A percentile compares a stretch with the other conserved stretches of the same genome.
Evolutionary conservation across 345 rosid genomes (phyloP).

Genomic region (Pistacia integerrima): DNA sequence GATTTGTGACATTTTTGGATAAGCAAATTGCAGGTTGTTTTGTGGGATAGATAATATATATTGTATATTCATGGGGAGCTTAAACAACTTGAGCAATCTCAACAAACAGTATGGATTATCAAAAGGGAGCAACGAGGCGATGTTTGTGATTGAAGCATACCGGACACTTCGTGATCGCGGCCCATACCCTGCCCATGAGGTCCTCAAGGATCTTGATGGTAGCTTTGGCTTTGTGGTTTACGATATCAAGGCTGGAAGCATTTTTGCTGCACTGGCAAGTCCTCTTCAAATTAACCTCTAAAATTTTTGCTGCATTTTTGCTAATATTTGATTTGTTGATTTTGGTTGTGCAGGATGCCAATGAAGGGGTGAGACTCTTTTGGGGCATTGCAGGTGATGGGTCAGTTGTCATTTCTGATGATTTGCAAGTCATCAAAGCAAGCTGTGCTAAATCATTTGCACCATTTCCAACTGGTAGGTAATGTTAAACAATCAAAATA

Average conservation of each 20-base stretch:
- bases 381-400: constrained; percentile 79
- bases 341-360: constrained; percentile 42
- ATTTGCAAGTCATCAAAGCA: constrained; percentile 51
- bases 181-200: constrained; percentile 76
- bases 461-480: constrained; percentile 56
- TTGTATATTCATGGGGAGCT: constrained; percentile 63
- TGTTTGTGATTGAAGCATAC: constrained; percentile 67
- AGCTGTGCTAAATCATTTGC: constrained; percentile 75
- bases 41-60: constrained; percentile 58
- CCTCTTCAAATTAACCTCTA: not conserved
- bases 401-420: constrained; percentile 55
- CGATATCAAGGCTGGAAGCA: constrained; percentile 49
- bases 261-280: constrained; percentile 59
- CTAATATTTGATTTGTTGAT: not conserved
- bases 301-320: too few relatives aligned
- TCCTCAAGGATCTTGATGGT: constrained; percentile 69
- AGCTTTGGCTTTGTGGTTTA: constrained; percentile 58
- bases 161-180: constrained; percentile 78
- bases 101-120: constrained; percentile 63
- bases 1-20: not conserved
- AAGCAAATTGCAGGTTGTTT: constrained; percentile 45
- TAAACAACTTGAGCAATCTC: constrained; percentile 56
- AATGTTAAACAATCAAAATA: not conserved
- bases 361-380: constrained; percentile 45
- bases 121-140: constrained; percentile 60